A percentile compares a stretch with the other conserved stretches of the same genome.
These are phyloP conservation scores for Nitzschia putrida DNA, from an alignment of 108 stramenopile genomes.

Conservation along the genomic window DNA sequence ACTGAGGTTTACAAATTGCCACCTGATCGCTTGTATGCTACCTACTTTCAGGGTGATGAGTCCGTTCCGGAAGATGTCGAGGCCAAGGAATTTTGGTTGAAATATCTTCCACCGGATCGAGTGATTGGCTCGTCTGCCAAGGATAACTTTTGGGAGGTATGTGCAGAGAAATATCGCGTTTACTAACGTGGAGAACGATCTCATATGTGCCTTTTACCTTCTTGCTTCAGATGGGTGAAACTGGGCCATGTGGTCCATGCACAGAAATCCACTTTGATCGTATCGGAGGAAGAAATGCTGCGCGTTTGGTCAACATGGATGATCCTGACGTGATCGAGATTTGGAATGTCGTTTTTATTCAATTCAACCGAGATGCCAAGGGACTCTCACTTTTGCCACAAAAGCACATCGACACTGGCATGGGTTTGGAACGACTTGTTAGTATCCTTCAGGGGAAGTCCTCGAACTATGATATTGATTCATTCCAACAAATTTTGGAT, in stretches of 20 bases:
- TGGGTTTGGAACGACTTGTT: conserved; percentile 96
- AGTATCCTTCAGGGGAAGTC: conserved; percentile 86
- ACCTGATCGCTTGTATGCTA: conserved; percentile 87
- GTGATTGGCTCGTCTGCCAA: conserved; percentile 87
- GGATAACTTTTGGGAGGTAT: conserved; percentile 99
- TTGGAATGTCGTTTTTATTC: conserved; percentile 98
- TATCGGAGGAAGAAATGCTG: conserved; percentile 89
- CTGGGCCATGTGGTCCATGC: conserved; percentile 97
- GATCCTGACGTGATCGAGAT: conserved; percentile 94
- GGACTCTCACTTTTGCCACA: conserved; percentile 72
- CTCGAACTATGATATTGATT: conserved; percentile 97
- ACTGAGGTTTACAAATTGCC: conserved; percentile 89
- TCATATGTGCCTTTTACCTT: too few species aligned
- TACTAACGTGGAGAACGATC: too few species aligned
- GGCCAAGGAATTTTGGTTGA: conserved; percentile 78
- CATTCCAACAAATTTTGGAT: conserved; percentile 84
- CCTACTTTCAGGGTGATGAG: conserved; percentile 97
- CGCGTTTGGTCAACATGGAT: conserved; percentile 93
- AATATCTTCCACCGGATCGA: conserved; percentile 68
- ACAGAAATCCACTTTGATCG: conserved; percentile 97
- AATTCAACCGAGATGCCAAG: conserved; percentile 88
- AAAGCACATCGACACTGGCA: conserved; percentile 97
- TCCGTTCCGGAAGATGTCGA: conserved; percentile 79
- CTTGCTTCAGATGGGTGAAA: conserved; percentile 83
- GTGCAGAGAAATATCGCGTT: too few species aligned